Base-by-base conservation (phyloP, 1,139 yeast genomes). In the Kurtzmaniella natalensis region DNA sequence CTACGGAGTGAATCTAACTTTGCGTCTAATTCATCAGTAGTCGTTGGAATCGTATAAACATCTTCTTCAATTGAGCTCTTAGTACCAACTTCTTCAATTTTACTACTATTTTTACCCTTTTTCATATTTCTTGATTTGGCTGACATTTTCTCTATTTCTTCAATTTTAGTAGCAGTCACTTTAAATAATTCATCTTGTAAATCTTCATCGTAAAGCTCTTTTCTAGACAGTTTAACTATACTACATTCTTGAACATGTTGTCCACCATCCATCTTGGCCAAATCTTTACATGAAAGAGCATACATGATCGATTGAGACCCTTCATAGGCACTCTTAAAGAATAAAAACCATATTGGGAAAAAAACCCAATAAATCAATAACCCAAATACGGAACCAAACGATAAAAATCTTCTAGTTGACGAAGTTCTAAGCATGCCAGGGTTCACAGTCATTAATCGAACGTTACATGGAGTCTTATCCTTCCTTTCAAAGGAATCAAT, bases 361-460 rank as follows among this genome's bases (percentile, higher is more conserved):
- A 83, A 42, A 2, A 88, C 4, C 25, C 87, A 41, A 55, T 92
- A 92, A 3, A 81, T 18, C 1, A 82, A 18, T 32, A 92, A 64
- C 1, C 96, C 94, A 54, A 74, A 59, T 2, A 92, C 47, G 0
- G 85, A 67, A 0, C 98, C 97, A 61, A 85, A 70, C 8, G 94
- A 78, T 8, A 85, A 42, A 32, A 81, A 78, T 39, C 96, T 72
- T 47, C 94, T 77, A 31, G 92, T 81, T 24, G 94, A 78, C 2
- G 94, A 85, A 2, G 95, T 79, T 47, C 97, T 72, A 81, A 86
- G 84, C 32, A 89, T 47, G 0, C 98, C 98, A 0, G 98, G 98
- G 50, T 92, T 94, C 4, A 85, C 94, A 39, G 86, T 47, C 39
- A 81, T 72, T n/a, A 87, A 70, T 33, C 81, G 72, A 13, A 86